phyloP scores from a whole-genome alignment of 164 flowering plant genomes.

The Piper betle region DNA sequence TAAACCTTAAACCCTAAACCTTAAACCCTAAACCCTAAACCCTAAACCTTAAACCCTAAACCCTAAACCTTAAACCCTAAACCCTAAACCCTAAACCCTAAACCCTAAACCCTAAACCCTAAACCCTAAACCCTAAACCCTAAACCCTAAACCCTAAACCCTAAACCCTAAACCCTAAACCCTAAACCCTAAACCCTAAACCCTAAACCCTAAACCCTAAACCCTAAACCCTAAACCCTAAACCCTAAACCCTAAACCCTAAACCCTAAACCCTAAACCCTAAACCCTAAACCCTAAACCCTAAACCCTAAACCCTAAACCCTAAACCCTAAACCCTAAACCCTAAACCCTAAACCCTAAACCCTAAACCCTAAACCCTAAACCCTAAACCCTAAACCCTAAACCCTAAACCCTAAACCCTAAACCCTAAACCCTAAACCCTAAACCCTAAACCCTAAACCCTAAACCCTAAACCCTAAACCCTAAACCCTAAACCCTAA shows the following conservation, averaged over 20 bases:
- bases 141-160: constrained; percentile 14
- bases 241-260: constrained; percentile 10
- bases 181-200: constrained; percentile 15
- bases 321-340: no score
- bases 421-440: no score
- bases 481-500: no score
- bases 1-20: no score
- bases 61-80: no score
- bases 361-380: constrained; percentile 11
- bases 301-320: constrained; percentile 10
- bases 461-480: no score
- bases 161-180: constrained; percentile 15
- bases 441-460: no score
- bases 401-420: no score
- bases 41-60: no score
- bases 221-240: constrained; percentile 10
- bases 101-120: constrained; percentile 15
- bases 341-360: constrained; percentile 16
- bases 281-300: constrained; percentile 3
- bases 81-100: constrained; percentile 14
- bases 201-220: constrained; percentile 16
- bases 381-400: no score
- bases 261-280: constrained; percentile 9
- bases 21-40: no score
- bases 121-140: constrained; percentile 15